Evolutionary conservation across 768 basidiomycete genomes (phyloP).

Genomic region (Lentinus brumalis): DNA sequence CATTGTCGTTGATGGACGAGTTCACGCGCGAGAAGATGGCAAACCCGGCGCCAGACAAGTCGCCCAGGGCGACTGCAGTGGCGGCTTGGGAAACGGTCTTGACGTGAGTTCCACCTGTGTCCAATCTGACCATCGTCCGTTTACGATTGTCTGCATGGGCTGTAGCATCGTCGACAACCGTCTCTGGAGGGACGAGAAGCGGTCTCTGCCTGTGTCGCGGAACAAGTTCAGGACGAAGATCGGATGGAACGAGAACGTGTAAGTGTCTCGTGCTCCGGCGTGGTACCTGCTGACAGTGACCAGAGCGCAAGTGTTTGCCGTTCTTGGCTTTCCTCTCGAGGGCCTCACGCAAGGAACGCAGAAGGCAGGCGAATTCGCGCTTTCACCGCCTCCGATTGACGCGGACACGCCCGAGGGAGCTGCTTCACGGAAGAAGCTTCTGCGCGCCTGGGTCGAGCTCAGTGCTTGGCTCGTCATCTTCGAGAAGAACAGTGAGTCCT

Average conservation of each 20-base stretch:
- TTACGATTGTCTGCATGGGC: not conserved
- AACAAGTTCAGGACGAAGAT: constrained; percentile 61
- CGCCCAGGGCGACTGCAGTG: constrained; percentile 54
- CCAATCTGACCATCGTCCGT: not conserved
- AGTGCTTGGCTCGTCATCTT: constrained; percentile 66
- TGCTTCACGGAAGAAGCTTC: constrained; percentile 58
- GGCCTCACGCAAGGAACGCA: constrained; percentile 10
- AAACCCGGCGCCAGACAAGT: constrained; percentile 59
- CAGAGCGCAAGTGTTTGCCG: constrained; percentile 45
- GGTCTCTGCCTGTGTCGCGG: constrained; percentile 55
- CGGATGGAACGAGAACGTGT: constrained; percentile 67
- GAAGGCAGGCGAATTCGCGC: constrained; percentile 42
- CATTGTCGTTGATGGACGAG: constrained; percentile 60
- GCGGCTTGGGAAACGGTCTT: constrained; percentile 67
- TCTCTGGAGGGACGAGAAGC: constrained; percentile 69
- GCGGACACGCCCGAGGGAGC: constrained; percentile 45
- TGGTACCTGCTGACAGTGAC: not conserved
- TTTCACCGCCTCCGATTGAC: constrained; percentile 61
- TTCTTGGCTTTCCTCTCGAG: constrained; percentile 37
- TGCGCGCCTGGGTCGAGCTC: constrained; percentile 82
- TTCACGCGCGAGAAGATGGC: constrained; percentile 60
- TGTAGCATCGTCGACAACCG: constrained; percentile 73
- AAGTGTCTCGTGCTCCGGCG: constrained; percentile 28
- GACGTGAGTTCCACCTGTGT: constrained; percentile 46
- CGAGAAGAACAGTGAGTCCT: constrained; percentile 33